Conservation (phyloP, 1,139 yeast genomes). For the Yamadazyma dendronema region DNA sequence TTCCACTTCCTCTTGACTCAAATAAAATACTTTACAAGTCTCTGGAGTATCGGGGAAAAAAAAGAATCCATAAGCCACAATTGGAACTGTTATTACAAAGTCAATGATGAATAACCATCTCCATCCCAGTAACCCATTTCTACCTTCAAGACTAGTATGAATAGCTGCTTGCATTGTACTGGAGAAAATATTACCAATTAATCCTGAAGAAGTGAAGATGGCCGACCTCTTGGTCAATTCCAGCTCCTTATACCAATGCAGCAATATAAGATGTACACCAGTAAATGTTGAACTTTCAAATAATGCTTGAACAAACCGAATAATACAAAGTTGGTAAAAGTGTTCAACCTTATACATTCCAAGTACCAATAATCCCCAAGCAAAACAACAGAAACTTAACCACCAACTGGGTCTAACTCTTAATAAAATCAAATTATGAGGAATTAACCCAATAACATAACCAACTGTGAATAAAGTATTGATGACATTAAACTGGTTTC, state of each 20-base stretch:
- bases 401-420: constrained; percentile 53
- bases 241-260: constrained; percentile 51
- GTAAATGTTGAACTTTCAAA: constrained; percentile 56
- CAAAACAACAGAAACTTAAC: constrained; percentile 52
- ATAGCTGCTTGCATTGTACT: constrained; percentile 37
- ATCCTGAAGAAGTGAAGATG: constrained; percentile 51
- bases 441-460: constrained; percentile 56
- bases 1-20: constrained; percentile 34
- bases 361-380: constrained; percentile 56
- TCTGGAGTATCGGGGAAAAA: constrained; percentile 62
- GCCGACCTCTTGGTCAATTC: constrained; percentile 49
- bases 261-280: constrained; percentile 53
- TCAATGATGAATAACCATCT: constrained; percentile 41
- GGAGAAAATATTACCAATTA: constrained; percentile 49
- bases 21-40: constrained; percentile 33
- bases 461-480: constrained; percentile 62
- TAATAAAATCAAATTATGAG: constrained; percentile 51
- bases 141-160: constrained; percentile 29
- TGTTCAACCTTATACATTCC: constrained; percentile 45
- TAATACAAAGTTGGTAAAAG: constrained; percentile 45
- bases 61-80: constrained; percentile 51
- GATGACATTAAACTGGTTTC: constrained; percentile 46
- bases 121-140: constrained; percentile 35
- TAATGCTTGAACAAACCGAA: constrained; percentile 54
- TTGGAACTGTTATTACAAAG: constrained; percentile 41